phyloP scores from a whole-genome alignment of 1,284 basidiomycete genomes.

The Irpex rosettiformis region DNA sequence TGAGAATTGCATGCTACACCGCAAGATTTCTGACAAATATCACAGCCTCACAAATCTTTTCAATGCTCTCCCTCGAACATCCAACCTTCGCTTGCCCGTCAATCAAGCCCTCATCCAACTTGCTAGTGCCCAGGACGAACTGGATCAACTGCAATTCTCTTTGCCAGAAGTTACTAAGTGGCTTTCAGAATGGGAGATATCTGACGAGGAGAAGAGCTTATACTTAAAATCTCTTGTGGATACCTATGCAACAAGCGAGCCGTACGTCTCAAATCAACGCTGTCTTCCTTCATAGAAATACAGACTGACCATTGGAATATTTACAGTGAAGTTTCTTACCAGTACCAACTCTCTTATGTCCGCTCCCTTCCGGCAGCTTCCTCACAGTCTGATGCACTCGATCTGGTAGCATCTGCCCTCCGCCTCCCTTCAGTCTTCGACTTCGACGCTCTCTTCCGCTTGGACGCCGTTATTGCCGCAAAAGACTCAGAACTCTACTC shows the following conservation, averaged over 20 bases:
- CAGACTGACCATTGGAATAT: background rate
- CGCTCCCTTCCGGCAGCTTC: conserved; percentile 52
- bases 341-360: conserved; percentile 61
- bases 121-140: conserved; percentile 64
- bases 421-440: conserved; percentile 72
- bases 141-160: conserved; percentile 66
- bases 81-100: conserved; percentile 62
- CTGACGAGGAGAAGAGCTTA: conserved; percentile 60
- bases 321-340: conserved; percentile 54
- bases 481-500: conserved; percentile 67
- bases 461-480: conserved; percentile 68
- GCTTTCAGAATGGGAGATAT: conserved; percentile 75
- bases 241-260: conserved; percentile 55
- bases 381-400: conserved; percentile 52
- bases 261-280: conserved; percentile 37
- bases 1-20: background rate
- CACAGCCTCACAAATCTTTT: conserved; percentile 83
- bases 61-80: conserved; percentile 74
- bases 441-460: conserved; percentile 78
- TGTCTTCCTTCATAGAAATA: background rate
- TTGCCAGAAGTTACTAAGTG: conserved; percentile 66
- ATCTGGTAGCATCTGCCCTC: conserved; percentile 64
- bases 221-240: conserved; percentile 72
- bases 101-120: conserved; percentile 68
- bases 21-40: conserved; percentile 5